Conservation (phyloP, 306 rosid genomes). For the Vicia faba region DNA sequence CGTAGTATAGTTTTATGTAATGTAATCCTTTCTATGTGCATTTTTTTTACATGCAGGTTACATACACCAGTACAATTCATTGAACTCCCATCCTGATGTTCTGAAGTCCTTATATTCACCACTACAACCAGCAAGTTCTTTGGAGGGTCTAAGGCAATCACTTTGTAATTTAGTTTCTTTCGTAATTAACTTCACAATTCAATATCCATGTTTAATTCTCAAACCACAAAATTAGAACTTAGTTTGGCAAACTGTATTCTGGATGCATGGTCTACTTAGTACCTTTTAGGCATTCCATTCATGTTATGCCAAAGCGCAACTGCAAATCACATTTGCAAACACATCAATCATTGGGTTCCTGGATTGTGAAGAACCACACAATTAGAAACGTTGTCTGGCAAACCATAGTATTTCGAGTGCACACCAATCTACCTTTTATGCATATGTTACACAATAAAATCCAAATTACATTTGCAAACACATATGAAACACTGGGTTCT, state of each 20-base stretch:
- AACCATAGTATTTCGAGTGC: slow-evolving; percentile 34
- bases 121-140: slow-evolving; percentile 91
- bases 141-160: slow-evolving; percentile 93
- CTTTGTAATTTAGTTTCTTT: slow-evolving; percentile 35
- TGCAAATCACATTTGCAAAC: slow-evolving; percentile 28
- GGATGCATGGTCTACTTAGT: not conserved
- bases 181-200: slow-evolving; percentile 31
- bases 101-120: slow-evolving; percentile 95
- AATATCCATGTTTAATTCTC: slow-evolving; percentile 22
- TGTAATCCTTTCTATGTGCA: slow-evolving; percentile 26
- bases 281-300: slow-evolving; percentile 15
- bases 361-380: slow-evolving; percentile 6
- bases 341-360: slow-evolving; percentile 20
- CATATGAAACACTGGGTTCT: slow-evolving; percentile 23
- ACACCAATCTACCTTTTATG: slow-evolving; percentile 5
- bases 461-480: slow-evolving; percentile 25
- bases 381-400: slow-evolving; percentile 4
- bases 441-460: slow-evolving; percentile 3
- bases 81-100: slow-evolving; percentile 96
- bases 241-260: slow-evolving; percentile 21
- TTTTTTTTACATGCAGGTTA: slow-evolving; percentile 62
- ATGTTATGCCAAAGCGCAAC: slow-evolving; percentile 3
- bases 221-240: slow-evolving; percentile 9
- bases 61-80: slow-evolving; percentile 88
- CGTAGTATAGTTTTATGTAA: slow-evolving; percentile 17